These are phyloP conservation scores for Tricholoma flavovirens DNA, from an alignment of 768 basidiomycete species.

Conservation along the genomic window DNA sequence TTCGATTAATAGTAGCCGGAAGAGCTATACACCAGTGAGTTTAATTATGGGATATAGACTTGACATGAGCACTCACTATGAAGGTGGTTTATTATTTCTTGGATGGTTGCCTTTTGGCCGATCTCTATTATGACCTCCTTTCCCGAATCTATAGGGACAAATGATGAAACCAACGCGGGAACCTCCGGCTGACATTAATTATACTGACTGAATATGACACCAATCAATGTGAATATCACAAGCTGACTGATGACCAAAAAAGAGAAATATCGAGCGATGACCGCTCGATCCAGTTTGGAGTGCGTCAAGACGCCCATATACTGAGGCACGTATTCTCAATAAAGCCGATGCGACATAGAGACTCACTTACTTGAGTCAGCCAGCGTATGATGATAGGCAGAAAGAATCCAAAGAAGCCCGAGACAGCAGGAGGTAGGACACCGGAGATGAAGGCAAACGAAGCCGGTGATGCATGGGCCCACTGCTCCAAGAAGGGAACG, in stretches of 20 bases:
- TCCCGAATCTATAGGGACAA: constrained; percentile 29
- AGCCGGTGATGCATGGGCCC: constrained; percentile 55
- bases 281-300: constrained; percentile 82
- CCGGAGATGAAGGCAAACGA: constrained; percentile 86
- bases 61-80: constrained; percentile 29
- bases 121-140: constrained; percentile 38
- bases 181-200: constrained; percentile 1
- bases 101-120: constrained; percentile 38
- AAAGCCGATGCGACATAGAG: constrained; percentile 52
- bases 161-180: neutral
- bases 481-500: constrained; percentile 68
- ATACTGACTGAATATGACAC: constrained; percentile 84
- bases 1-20: constrained; percentile 68
- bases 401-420: constrained; percentile 84
- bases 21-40: constrained; percentile 38
- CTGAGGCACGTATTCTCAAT: constrained; percentile 54
- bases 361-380: constrained; percentile 55
- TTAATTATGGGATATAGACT: neutral
- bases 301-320: constrained; percentile 60
- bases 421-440: constrained; percentile 87
- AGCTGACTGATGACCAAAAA: constrained; percentile 94
- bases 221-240: constrained; percentile 89
- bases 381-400: constrained; percentile 89
- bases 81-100: constrained; percentile 41
- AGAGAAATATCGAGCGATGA: constrained; percentile 87